These are phyloP conservation scores for Candolleomyces efflorescens DNA, from an alignment of 768 basidiomycete species.

Conservation along the genomic window DNA sequence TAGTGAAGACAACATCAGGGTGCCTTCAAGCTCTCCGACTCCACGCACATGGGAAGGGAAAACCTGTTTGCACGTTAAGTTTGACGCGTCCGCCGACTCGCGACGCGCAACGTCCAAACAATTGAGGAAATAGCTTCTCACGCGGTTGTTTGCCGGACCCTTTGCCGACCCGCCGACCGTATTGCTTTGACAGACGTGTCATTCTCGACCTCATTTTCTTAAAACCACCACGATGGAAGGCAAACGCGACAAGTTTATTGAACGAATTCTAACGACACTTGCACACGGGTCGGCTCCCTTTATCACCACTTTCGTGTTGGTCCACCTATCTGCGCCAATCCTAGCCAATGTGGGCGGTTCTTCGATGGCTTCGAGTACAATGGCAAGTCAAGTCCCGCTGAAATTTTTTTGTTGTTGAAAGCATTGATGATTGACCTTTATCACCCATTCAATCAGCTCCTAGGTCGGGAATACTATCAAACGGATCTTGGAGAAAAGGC, in stretches of 20 bases:
- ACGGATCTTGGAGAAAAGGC: constrained; percentile 62
- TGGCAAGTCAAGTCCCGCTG: constrained; percentile 57
- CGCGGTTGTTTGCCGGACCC: too few species aligned
- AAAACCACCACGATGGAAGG: background rate
- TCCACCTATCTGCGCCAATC: constrained; percentile 77
- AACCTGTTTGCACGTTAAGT: too few species aligned
- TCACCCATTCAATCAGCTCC: constrained; percentile 42
- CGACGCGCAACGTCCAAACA: too few species aligned
- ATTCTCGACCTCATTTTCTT: background rate
- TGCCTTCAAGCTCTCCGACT: too few species aligned
- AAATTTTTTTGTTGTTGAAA: background rate
- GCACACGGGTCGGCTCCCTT: constrained; percentile 74
- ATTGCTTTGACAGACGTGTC: background rate
- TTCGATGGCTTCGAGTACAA: constrained; percentile 59
- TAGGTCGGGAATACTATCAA: constrained; percentile 87
- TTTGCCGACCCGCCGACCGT: background rate
- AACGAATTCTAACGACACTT: constrained; percentile 42
- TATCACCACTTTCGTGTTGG: constrained; percentile 67
- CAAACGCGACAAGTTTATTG: background rate
- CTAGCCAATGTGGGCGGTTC: constrained; percentile 71
- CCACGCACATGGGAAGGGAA: too few species aligned
- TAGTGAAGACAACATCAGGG: too few species aligned
- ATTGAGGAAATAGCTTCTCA: too few species aligned
- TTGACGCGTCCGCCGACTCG: too few species aligned
- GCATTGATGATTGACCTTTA: background rate